These are phyloP conservation scores for Lipomyces orientalis DNA, from an alignment of 805 yeast genomes.

Conservation along the genomic window DNA sequence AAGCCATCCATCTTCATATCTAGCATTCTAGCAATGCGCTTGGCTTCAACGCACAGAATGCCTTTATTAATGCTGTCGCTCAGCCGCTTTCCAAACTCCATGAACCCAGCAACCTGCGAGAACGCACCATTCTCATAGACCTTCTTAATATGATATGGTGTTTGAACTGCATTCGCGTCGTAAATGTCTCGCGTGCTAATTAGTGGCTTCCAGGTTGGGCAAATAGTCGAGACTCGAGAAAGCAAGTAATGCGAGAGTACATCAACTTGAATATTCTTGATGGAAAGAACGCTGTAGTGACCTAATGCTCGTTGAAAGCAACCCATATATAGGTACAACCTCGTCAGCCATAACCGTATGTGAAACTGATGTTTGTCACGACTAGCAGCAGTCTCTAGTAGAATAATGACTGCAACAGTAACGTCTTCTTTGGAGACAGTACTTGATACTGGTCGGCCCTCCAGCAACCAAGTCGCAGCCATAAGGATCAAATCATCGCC, in stretches of 20 bases:
- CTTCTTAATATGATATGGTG: constrained; percentile 55
- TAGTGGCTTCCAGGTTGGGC: constrained; percentile 51
- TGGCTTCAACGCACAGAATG: constrained; percentile 43
- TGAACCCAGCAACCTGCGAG: constrained; percentile 69
- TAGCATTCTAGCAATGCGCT: constrained; percentile 42
- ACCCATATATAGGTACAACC: constrained; percentile 65
- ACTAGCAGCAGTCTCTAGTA: constrained; percentile 62
- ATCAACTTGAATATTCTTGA: constrained; percentile 80
- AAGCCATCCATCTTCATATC: constrained; percentile 43
- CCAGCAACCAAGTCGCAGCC: constrained; percentile 50
- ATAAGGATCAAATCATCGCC: constrained; percentile 71
- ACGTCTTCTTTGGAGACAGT: constrained; percentile 37
- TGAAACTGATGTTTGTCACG: constrained; percentile 76
- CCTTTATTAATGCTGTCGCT: constrained; percentile 56
- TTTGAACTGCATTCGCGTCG: constrained; percentile 51
- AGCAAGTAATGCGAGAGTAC: constrained; percentile 58
- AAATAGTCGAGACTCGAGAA: constrained; percentile 54
- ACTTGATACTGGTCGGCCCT: constrained; percentile 20
- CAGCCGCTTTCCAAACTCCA: constrained; percentile 62
- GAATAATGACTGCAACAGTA: constrained; percentile 51
- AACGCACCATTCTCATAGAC: constrained; percentile 66
- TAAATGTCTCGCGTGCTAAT: constrained; percentile 57
- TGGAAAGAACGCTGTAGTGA: constrained; percentile 62
- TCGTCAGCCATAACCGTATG: constrained; percentile 71
- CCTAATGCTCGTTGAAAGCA: constrained; percentile 55